These are phyloP conservation scores for Lipomyces yamadae DNA, from an alignment of 805 yeast species.

Conservation along the genomic window DNA sequence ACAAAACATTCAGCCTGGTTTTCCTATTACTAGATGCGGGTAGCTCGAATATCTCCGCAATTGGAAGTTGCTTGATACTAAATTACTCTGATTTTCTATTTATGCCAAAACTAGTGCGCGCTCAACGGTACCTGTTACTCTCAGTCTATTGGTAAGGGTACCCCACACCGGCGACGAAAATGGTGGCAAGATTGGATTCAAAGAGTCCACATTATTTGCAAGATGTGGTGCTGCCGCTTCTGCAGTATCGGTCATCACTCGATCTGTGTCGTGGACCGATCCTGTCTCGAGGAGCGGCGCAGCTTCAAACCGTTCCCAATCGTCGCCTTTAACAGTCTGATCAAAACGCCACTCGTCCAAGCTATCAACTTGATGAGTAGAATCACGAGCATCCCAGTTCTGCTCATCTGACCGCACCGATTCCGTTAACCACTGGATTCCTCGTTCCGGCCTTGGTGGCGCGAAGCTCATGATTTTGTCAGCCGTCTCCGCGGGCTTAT, in stretches of 20 bases:
- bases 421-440: background rate
- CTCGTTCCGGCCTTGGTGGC: background rate
- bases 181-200: background rate
- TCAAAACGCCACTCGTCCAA: background rate
- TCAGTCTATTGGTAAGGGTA: background rate
- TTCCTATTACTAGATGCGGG: too few species aligned
- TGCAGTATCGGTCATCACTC: background rate
- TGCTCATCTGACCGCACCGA: background rate
- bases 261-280: background rate
- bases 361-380: background rate
- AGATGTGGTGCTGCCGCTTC: background rate
- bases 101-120: background rate
- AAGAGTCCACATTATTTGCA: background rate
- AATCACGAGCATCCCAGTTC: background rate
- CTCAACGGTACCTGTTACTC: background rate
- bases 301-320: background rate
- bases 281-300: background rate
- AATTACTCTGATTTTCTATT: background rate
- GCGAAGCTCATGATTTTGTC: background rate
- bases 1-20: too few species aligned
- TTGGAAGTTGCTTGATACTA: background rate
- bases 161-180: background rate
- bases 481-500: background rate
- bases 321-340: background rate
- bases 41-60: background rate